Evolutionary conservation across 768 basidiomycete genomes (phyloP).

Genomic region (Xanthoconium stramineum): DNA sequence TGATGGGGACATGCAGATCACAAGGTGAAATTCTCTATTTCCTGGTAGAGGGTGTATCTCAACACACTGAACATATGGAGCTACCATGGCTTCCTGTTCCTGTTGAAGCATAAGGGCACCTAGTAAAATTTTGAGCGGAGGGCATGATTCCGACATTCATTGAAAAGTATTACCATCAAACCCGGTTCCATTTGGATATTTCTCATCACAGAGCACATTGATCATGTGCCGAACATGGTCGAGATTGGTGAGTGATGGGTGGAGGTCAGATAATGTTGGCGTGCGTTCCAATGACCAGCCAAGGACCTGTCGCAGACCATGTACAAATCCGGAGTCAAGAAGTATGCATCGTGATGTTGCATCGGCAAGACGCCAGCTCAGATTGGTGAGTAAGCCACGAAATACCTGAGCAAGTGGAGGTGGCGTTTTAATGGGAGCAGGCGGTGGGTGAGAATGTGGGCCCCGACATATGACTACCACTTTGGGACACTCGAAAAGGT

Average conservation of each 20-base stretch:
- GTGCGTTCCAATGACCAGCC: not conserved
- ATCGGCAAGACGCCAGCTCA: not conserved
- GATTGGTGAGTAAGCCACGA: not conserved
- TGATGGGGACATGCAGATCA: not conserved
- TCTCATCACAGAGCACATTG: too few species aligned
- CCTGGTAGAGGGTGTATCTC: too few species aligned
- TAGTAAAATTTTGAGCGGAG: too few species aligned
- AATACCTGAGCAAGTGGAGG: not conserved
- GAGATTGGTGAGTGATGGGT: constrained; percentile 1
- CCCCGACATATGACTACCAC: too few species aligned
- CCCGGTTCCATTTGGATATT: too few species aligned
- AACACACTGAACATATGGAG: too few species aligned
- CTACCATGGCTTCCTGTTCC: too few species aligned
- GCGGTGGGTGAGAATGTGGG: not conserved
- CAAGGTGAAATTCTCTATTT: not conserved
- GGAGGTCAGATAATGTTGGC: not conserved
- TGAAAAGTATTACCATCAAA: too few species aligned
- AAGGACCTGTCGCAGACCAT: not conserved
- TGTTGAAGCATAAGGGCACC: too few species aligned
- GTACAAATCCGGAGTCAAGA: constrained; percentile 1
- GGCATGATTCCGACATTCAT: too few species aligned
- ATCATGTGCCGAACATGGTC: not conserved
- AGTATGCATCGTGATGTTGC: not conserved
- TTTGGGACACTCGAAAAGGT: too few species aligned
- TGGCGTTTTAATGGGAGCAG: not conserved